These are phyloP conservation scores for Casaregolazyma suthepensis DNA, from an alignment of 1,139 yeast genomes.

Conservation along the genomic window DNA sequence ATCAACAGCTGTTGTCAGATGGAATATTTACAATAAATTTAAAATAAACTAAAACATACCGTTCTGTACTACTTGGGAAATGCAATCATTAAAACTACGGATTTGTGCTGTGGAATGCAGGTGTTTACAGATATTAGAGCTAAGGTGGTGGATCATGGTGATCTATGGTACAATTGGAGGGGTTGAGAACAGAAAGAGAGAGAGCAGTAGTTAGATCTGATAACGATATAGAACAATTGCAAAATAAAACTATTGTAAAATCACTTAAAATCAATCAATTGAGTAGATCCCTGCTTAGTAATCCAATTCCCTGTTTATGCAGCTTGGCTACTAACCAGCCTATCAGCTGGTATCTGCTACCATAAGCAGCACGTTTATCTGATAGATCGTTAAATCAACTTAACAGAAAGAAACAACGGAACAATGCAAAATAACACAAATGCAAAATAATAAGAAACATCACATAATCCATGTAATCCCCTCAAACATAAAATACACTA, in stretches of 20 bases:
- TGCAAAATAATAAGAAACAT: background rate
- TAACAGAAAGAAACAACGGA: background rate
- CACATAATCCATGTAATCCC: background rate
- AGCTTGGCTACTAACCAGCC: too few relatives aligned
- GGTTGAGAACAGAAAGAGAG: background rate
- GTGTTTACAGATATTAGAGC: constrained; percentile 1
- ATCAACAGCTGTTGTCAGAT: constrained; percentile 35
- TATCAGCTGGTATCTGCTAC: too few relatives aligned
- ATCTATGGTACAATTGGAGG: background rate
- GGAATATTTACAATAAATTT: background rate
- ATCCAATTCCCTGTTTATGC: too few relatives aligned
- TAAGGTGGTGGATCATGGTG: constrained; percentile 5
- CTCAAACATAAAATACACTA: background rate
- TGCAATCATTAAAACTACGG: constrained; percentile 17
- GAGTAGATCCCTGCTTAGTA: too few relatives aligned
- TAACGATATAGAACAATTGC: too few relatives aligned
- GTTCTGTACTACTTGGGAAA: constrained; percentile 27
- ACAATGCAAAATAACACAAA: background rate
- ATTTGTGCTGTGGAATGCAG: constrained; percentile 8
- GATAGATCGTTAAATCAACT: too few relatives aligned
- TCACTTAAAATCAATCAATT: too few relatives aligned
- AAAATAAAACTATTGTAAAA: too few relatives aligned
- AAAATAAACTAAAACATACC: constrained; percentile 12
- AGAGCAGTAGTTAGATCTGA: too few relatives aligned
- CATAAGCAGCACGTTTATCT: too few relatives aligned